Evolutionary conservation across 768 basidiomycete genomes (phyloP).

Genomic region (Ramaria sp.): DNA sequence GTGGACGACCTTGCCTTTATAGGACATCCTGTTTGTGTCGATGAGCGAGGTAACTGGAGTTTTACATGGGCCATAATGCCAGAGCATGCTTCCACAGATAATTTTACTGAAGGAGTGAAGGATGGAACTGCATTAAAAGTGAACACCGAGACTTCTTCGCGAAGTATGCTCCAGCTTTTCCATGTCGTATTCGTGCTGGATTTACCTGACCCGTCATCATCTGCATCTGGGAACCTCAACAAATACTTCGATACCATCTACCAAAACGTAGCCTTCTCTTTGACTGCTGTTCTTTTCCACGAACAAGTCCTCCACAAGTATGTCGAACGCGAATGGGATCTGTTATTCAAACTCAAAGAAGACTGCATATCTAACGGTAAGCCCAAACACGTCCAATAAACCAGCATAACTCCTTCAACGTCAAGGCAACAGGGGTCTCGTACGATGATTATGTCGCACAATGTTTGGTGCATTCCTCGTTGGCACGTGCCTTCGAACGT

Average conservation of each 20-base stretch:
- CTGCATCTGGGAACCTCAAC: conserved; percentile 61
- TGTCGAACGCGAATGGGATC: conserved; percentile 73
- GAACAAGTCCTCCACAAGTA: conserved; percentile 83
- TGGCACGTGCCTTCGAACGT: conserved; percentile 69
- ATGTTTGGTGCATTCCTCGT: conserved; percentile 53
- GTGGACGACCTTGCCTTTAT: conserved; percentile 89
- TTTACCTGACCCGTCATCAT: conserved; percentile 81
- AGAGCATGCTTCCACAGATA: conserved; percentile 20
- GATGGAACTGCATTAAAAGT: conserved; percentile 14
- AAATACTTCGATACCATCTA: conserved; percentile 84
- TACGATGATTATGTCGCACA: conserved; percentile 44
- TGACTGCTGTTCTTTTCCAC: conserved; percentile 87
- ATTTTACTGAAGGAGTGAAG: conserved; percentile 18
- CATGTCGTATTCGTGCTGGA: conserved; percentile 84
- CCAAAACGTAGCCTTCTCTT: conserved; percentile 77
- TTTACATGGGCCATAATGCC: conserved; percentile 38
- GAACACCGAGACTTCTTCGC: conserved; percentile 9
- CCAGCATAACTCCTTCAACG: background rate
- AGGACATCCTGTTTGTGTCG: conserved; percentile 86
- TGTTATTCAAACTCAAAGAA: conserved; percentile 60
- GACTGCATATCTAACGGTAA: conserved; percentile 54
- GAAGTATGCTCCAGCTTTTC: conserved; percentile 47
- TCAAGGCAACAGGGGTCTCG: conserved; percentile 36
- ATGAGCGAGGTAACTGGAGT: conserved; percentile 61
- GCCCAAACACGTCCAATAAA: conserved; percentile 5